These are phyloP conservation scores for Sugiyamaella xylanicola DNA, from an alignment of 1,139 yeast species.

Conservation along the genomic window DNA sequence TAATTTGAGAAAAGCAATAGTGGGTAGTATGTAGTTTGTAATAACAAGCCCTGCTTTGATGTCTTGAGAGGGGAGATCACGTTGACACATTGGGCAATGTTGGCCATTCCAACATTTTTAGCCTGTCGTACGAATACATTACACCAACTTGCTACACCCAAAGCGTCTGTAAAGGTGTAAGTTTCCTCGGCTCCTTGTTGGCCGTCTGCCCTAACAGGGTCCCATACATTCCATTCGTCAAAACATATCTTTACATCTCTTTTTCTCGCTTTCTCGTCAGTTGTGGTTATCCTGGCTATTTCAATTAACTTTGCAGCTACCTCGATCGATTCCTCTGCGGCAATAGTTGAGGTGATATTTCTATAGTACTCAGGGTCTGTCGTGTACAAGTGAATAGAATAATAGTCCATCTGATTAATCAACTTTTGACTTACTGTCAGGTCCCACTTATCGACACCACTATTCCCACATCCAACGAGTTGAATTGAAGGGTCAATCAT, in stretches of 20 bases:
- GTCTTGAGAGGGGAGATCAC: slow-evolving; percentile 46
- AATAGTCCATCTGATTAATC: slow-evolving; percentile 39
- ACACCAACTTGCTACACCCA: slow-evolving; percentile 44
- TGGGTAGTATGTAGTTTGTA: slow-evolving; percentile 43
- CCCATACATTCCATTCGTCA: slow-evolving; percentile 49
- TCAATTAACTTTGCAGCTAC: slow-evolving; percentile 40
- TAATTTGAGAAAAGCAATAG: slow-evolving; percentile 39
- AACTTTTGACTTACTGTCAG: slow-evolving; percentile 37
- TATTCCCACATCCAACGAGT: slow-evolving; percentile 41
- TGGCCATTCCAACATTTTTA: slow-evolving; percentile 42
- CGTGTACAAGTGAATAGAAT: slow-evolving; percentile 44
- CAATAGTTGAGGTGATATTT: slow-evolving; percentile 41
- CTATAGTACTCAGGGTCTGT: slow-evolving; percentile 37
- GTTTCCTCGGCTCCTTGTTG: slow-evolving; percentile 42
- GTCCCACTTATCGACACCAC: slow-evolving; percentile 42
- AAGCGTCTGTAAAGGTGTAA: slow-evolving; percentile 41
- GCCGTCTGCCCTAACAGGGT: slow-evolving; percentile 41
- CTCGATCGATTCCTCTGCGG: slow-evolving; percentile 43
- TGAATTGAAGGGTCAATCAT: slow-evolving; percentile 39
- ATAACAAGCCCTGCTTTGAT: slow-evolving; percentile 34
- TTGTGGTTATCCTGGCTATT: slow-evolving; percentile 36
- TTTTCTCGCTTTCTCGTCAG: slow-evolving; percentile 17
- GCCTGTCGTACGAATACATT: slow-evolving; percentile 43
- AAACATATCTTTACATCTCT: slow-evolving; percentile 40
- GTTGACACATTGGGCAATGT: slow-evolving; percentile 44